Conservation (phyloP, 176 grass and related monocot genomes). For the Poa annua region DNA sequence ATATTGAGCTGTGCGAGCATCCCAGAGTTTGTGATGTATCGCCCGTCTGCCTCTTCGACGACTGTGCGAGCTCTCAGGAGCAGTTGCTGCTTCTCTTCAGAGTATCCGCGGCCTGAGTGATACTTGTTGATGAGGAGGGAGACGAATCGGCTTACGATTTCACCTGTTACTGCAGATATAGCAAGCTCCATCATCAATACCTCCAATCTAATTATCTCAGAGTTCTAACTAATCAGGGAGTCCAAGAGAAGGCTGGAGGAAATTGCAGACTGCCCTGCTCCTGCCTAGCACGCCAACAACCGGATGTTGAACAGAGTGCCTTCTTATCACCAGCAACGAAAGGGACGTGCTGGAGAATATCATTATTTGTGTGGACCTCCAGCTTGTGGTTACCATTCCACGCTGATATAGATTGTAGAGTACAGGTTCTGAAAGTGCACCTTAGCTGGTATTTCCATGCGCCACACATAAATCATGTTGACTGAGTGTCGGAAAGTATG, state of each 20-base stretch:
- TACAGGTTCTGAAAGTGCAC: too few relatives aligned
- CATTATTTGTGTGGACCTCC: too few relatives aligned
- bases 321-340: neutral
- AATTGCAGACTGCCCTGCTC: neutral
- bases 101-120: too few relatives aligned
- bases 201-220: neutral
- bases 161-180: constrained; percentile 3
- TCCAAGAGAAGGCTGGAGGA: neutral
- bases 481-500: neutral
- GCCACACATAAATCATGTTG: neutral
- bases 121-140: neutral
- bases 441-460: too few relatives aligned
- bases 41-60: neutral
- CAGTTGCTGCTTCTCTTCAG: neutral
- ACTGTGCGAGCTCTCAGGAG: neutral
- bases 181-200: neutral
- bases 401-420: too few relatives aligned
- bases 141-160: neutral
- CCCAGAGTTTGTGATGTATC: constrained; percentile 3
- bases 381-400: too few relatives aligned
- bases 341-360: neutral
- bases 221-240: neutral
- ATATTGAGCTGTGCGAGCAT: constrained; percentile 11
- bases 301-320: too few relatives aligned
- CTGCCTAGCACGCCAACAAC: neutral